phyloP scores from a whole-genome alignment of 495 filamentous ascomycete species.

The Penicillium coprophilum region DNA sequence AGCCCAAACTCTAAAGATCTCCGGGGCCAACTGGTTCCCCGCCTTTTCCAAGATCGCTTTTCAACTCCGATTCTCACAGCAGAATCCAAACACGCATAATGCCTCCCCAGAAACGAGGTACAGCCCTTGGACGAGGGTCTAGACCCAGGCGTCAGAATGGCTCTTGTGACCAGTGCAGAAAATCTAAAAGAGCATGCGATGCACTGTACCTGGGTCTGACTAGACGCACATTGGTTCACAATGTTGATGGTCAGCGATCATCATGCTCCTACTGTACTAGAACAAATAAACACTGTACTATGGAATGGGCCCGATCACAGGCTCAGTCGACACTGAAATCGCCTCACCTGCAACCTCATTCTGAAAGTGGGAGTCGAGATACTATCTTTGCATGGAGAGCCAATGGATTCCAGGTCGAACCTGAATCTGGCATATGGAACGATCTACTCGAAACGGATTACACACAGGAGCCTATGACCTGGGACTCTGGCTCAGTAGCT shows the following conservation, averaged over 20 bases:
- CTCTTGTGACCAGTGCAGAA: slow-evolving; percentile 18
- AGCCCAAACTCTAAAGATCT: too few species aligned
- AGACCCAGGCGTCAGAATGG: slow-evolving; percentile 21
- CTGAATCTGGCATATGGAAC: neutral
- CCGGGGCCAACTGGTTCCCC: too few species aligned
- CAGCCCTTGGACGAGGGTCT: neutral
- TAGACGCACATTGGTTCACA: slow-evolving; percentile 4
- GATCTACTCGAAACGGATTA: neutral
- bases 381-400: neutral
- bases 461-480: neutral
- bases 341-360: neutral
- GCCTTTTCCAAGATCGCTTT: too few species aligned
- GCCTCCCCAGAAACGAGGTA: neutral
- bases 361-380: neutral
- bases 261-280: slow-evolving; percentile 33
- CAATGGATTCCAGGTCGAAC: neutral
- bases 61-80: too few species aligned
- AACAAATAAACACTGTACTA: slow-evolving; percentile 34
- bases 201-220: slow-evolving; percentile 1
- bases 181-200: slow-evolving; percentile 16
- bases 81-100: too few species aligned
- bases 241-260: neutral
- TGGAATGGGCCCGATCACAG: slow-evolving; percentile 29
- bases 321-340: neutral
- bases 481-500: neutral